These are phyloP conservation scores for Ormosia emarginata DNA, from an alignment of 306 rosid species.

Conservation along the genomic window DNA sequence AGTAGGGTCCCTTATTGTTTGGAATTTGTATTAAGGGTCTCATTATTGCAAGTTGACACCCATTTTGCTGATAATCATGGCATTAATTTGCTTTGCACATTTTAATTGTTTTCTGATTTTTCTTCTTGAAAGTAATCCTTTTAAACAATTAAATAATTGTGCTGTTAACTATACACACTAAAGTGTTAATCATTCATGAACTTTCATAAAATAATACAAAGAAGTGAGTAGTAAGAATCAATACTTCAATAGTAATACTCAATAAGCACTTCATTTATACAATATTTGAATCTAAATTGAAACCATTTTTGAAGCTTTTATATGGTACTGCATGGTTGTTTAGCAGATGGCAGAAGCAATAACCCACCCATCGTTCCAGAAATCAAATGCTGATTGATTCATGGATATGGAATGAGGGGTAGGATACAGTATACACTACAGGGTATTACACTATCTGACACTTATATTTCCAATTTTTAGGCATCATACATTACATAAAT, in stretches of 20 bases:
- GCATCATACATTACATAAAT: too few species aligned
- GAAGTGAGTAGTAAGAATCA: not conserved
- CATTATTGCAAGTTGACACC: constrained; percentile 19
- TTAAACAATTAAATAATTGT: not conserved
- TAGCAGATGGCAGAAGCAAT: not conserved
- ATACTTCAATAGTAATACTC: not conserved
- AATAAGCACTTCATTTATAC: not conserved
- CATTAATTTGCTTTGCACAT: constrained; percentile 16
- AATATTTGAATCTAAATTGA: not conserved
- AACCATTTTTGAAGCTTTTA: not conserved
- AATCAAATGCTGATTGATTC: too few species aligned
- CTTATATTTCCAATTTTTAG: too few species aligned
- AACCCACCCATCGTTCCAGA: too few species aligned
- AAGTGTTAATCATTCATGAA: constrained; percentile 14
- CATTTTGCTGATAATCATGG: constrained; percentile 34
- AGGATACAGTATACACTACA: not conserved
- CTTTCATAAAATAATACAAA: not conserved
- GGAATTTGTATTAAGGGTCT: not conserved
- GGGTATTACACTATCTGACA: not conserved
- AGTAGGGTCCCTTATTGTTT: constrained; percentile 22
- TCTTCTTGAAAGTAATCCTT: not conserved
- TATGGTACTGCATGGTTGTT: not conserved
- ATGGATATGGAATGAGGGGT: not conserved
- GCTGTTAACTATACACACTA: not conserved
- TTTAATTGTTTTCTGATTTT: not conserved